Percentiles rank a stretch among this genome's conserved stretches.
phyloP scores from a whole-genome alignment of 1,284 basidiomycete species.

The Heterobasidion parviporum region DNA sequence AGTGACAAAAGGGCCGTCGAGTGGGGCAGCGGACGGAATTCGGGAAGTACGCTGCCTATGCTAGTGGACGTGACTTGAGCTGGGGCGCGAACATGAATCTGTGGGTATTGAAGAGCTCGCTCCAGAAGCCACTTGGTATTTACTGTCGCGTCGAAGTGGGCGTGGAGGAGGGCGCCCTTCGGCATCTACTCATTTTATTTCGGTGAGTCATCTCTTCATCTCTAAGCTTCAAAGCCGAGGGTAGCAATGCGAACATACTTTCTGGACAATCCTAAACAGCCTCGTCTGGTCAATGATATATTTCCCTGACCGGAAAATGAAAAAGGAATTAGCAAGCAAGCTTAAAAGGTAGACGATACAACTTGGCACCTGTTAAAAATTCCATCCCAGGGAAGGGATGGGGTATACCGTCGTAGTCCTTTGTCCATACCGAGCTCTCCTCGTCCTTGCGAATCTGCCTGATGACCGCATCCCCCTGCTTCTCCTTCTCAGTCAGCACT shows the following conservation, averaged over 20 bases:
- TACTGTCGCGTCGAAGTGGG: slow-evolving; percentile 64
- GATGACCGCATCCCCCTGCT: slow-evolving; percentile 46
- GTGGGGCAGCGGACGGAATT: slow-evolving; percentile 38
- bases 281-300: slow-evolving; percentile 48
- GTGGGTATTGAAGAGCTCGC: slow-evolving; percentile 45
- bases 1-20: slow-evolving; percentile 20
- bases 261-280: slow-evolving; percentile 51
- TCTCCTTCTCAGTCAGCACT: slow-evolving; percentile 30
- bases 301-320: slow-evolving; percentile 30
- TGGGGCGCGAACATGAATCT: slow-evolving; percentile 47
- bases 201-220: not conserved
- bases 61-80: slow-evolving; percentile 27
- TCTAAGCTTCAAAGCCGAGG: not conserved
- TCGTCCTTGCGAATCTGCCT: slow-evolving; percentile 47
- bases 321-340: slow-evolving; percentile 20
- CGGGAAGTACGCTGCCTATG: slow-evolving; percentile 34
- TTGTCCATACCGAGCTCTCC: slow-evolving; percentile 47
- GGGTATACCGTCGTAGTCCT: slow-evolving; percentile 40
- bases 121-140: slow-evolving; percentile 41
- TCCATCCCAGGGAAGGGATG: slow-evolving; percentile 72
- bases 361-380: slow-evolving; percentile 55
- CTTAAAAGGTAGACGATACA: slow-evolving; percentile 63
- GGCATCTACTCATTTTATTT: slow-evolving; percentile 46
- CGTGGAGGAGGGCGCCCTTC: slow-evolving; percentile 66
- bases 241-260: slow-evolving; percentile 26